phyloP scores from a whole-genome alignment of 805 yeast genomes.

The Pichia insulana region DNA sequence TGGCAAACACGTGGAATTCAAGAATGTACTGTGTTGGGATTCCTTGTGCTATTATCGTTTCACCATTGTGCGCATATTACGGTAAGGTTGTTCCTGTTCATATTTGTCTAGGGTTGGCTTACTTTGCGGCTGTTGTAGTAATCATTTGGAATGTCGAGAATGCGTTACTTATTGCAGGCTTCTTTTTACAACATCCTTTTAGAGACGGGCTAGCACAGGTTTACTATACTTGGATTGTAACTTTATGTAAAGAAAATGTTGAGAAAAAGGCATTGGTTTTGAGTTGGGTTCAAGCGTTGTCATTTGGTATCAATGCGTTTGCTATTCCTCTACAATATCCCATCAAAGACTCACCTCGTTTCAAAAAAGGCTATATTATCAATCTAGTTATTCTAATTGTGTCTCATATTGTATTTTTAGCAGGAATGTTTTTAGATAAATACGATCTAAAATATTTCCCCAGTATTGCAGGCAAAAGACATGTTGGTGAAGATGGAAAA shows the following conservation, averaged over 20 bases:
- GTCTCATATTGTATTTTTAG: slow-evolving; percentile 10
- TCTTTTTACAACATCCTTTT: slow-evolving; percentile 26
- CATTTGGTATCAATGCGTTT: slow-evolving; percentile 17
- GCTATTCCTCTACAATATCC: slow-evolving; percentile 18
- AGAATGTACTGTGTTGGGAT: slow-evolving; percentile 13
- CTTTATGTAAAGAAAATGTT: slow-evolving; percentile 16
- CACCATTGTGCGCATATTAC: slow-evolving; percentile 34
- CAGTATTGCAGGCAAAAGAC: slow-evolving; percentile 15
- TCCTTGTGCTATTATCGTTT: slow-evolving; percentile 20
- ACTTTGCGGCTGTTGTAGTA: slow-evolving; percentile 11
- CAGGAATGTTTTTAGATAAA: slow-evolving; percentile 12
- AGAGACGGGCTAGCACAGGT: slow-evolving; percentile 15
- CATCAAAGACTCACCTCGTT: slow-evolving; percentile 11
- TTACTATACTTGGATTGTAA: slow-evolving; percentile 16
- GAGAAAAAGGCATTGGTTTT: slow-evolving; percentile 18
- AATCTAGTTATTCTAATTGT: slow-evolving; percentile 10
- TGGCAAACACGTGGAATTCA: slow-evolving; percentile 16
- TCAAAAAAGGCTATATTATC: slow-evolving; percentile 13
- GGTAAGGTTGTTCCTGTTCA: slow-evolving; percentile 14
- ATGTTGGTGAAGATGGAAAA: background rate
- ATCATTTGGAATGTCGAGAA: slow-evolving; percentile 12
- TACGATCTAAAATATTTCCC: slow-evolving; percentile 13
- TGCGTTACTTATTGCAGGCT: slow-evolving; percentile 31
- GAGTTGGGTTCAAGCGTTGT: slow-evolving; percentile 12
- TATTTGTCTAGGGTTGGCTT: slow-evolving; percentile 5